Evolutionary conservation across 306 rosid species (phyloP), one percentile per base, ranked within the genome.

Genomic region (Geum urbanum): DNA sequence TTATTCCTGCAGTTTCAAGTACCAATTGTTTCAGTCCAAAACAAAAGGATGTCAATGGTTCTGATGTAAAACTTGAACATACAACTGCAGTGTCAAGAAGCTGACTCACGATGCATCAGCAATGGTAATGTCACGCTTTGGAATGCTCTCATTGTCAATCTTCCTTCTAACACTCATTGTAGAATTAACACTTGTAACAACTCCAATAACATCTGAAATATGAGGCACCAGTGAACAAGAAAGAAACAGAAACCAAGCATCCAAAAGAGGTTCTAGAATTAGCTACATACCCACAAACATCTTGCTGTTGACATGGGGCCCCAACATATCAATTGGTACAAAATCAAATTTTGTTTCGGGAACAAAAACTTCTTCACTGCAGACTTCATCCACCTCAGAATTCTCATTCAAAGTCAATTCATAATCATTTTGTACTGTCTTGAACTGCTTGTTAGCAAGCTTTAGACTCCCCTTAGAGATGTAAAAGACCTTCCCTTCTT

Each of bases 111-210:
- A 78, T 52, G 87, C 97, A 83, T 94, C 99, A 66, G 96, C 95
- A 87, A 94, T 87, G 19, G 92, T 91, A 62, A 94, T 85, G 73
- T 94, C 99, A 76, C 99, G 97, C 82, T 94, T 94, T 15, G 97
- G 85, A 64, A 92, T 63, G 24, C 19, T 83, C 79, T 91, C 99
- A 56, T 94, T 87, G 82, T 91, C 62, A 64, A 70, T 89, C 88
- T 87, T 94, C 81, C 99, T 83, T 39, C 95, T 77, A 60, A 94
- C 80, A 71, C 99, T 94, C 89, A 87, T 89, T 20, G 97, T 84
- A 22, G 99, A 72, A 75, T 96, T 88, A 63, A 94, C 99, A 45
- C 50, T 86, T 74, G 89, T 89, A 70, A 94, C 95, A 74, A 94
- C 91, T 43, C 99, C 99, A 72, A 94, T 59, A 22, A 94, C 84